These are phyloP conservation scores for Gossypium mustelinum DNA, from an alignment of 345 rosid species.

Conservation along the genomic window DNA sequence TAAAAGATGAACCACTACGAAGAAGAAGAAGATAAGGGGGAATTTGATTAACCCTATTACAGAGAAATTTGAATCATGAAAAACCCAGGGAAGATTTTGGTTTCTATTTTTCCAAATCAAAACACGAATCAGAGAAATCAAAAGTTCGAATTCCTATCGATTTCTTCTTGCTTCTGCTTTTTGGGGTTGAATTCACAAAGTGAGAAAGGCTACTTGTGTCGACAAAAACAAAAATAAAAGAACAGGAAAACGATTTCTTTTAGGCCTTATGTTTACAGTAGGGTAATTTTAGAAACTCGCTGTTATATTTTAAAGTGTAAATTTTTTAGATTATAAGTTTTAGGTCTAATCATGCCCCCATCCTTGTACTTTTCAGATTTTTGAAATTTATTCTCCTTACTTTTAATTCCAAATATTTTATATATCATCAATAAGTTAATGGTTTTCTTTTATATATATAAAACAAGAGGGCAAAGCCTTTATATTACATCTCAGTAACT, in stretches of 20 bases:
- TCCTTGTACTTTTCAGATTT: no score
- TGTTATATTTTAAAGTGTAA: no score
- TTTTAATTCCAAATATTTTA: no score
- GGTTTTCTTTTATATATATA: no score
- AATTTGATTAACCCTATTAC: background rate
- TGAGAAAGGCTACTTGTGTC: background rate
- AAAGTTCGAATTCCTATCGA: background rate
- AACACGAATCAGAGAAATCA: constrained; percentile 7
- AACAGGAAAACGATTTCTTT: no score
- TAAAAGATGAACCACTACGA: background rate
- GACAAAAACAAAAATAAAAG: background rate
- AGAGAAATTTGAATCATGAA: background rate
- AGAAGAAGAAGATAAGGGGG: background rate
- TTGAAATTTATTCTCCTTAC: no score
- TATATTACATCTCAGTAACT: no score
- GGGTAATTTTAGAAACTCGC: background rate
- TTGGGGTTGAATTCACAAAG: background rate
- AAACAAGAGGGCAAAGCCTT: no score
- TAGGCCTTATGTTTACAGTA: background rate
- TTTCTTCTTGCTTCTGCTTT: background rate
- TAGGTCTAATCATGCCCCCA: no score
- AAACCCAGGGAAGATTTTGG: background rate
- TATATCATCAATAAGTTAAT: no score
- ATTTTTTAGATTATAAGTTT: no score
- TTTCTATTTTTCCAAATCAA: background rate